Evolutionary conservation across 208 protist species (phyloP).

Genomic region (Entamoeba histolytica): DNA sequence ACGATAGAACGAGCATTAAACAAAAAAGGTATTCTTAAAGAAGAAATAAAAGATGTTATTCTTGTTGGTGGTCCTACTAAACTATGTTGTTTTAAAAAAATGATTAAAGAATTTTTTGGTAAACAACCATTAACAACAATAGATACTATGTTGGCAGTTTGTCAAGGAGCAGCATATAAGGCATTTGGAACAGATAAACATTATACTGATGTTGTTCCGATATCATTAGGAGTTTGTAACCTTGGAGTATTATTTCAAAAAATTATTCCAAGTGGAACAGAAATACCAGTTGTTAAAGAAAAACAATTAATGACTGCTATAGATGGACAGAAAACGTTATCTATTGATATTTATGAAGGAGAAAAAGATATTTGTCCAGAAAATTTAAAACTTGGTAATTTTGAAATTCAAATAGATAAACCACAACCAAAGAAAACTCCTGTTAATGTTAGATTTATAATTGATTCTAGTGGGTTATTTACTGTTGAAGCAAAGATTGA

Average conservation of each 20-base stretch:
- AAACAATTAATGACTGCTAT: not conserved
- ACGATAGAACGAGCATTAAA: not conserved
- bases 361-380: not conserved
- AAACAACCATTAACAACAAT: not conserved
- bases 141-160: not conserved
- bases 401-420: not conserved
- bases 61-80: slow-evolving; percentile 1
- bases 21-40: not conserved
- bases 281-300: not conserved
- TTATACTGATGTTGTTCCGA: not conserved
- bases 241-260: not conserved
- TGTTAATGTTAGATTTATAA: not conserved
- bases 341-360: not conserved
- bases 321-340: not conserved
- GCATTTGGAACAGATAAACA: not conserved
- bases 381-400: not conserved
- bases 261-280: not conserved
- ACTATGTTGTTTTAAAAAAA: not conserved
- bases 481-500: not conserved
- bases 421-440: not conserved
- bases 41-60: not conserved
- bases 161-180: not conserved
- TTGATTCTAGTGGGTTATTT: not conserved
- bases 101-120: slow-evolving; percentile 1
- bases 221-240: not conserved